Evolutionary conservation across 2,329 filamentous ascomycete species (phyloP), one percentile per base, ranked within the genome.

Genomic region (Cryphonectria parasitica): DNA sequence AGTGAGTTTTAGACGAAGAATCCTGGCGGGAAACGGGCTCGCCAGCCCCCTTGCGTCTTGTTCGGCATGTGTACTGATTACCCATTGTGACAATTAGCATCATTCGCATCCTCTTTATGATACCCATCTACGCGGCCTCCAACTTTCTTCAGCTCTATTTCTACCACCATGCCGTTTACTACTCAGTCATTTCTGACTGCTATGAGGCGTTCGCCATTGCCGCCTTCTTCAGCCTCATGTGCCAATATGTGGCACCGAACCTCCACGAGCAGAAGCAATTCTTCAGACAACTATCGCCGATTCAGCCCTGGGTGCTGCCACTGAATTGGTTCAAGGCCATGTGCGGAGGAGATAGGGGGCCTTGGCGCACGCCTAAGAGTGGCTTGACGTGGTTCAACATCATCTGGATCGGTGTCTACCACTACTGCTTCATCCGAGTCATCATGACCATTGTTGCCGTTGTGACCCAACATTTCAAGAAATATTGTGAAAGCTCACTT

Each of bases 321-420:
- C 74, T 95, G 28, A 89, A 82, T 73, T 92, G 91, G 87, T 84
- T 92, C 72, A 88, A 90, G 74, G 90, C 87, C 76, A 92, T 90
- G 78, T 92, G 89, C 69, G 90, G 92, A 52, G 91, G 91, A 45
- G 80, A 92, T 71, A 83, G 87, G 67, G 92, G 93, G 0, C 85
- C 86, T 36, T 91, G 92, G 85, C 87, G 92, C 74, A 91, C 87
- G n/a, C 93, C 94, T 0, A 85, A 87, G 74, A 96, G 91, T 79
- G 93, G 94, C 0, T 82, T 97, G 78, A 97, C 93, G 0, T 96
- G 93, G 93, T 97, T 97, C 82, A 97, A 97, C 79, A 89, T 95
- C 71, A 86, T 95, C 75, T 96, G 92, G 92, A 87, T 92, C 63
- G 90, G 91, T 68, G 86, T 96, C 69, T 97, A 95, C 80, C 93